Evolutionary conservation across 2,329 filamentous ascomycete genomes (phyloP), one percentile per base, ranked within the genome.

Genomic region (Phialocephala sp.): DNA sequence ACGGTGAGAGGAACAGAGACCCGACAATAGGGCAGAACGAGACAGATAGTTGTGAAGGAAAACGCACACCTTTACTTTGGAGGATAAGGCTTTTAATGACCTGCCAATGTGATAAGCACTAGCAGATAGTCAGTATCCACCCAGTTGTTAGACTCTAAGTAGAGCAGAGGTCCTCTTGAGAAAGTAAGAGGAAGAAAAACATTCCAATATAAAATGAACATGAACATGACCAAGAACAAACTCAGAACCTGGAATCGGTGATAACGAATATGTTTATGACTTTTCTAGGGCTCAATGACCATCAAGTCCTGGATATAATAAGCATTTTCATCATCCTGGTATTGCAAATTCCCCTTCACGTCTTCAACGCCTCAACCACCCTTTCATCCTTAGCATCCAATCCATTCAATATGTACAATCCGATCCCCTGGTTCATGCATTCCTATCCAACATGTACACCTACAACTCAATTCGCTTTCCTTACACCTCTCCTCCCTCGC

Each of bases 401-500:
- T 18, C n/a, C n/a, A 11, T 24, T 50, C 50, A 54, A 54, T 54
- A 54, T 54, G 27, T 54, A 54, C 50, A 54, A 54, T 54, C 18
- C 50, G 24, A 35, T 54, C 24, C 18, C 50, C 14, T 54, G 24
- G 24, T 32, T 4, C 50, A 32, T 24, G 20, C 22, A 24, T 8
- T 35, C 50, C 14, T 32, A 54, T 54, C 50, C 22, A 54, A 27
- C 50, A 54, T 35, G 11, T 54, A 54, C 50, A 54, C 50, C 50
- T 54, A 54, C 50, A 35, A 54, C 14, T 54, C 50, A 35, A 54
- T 24, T 27, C 50, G 6, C 11, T 22, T 54, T 27, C 59, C 67
- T 71, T 69, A 77, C 50, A 77, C 73, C 63, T 77, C 72, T 8
- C 75, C 74, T 15, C 74, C 74, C 14, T 73, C 67, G 8, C 74